Percentiles rank a stretch among this genome's conserved stretches.
Evolutionary conservation across 371 early-diverging fungal genomes (phyloP).

Genomic region (Basidiobolus meristosporus): DNA sequence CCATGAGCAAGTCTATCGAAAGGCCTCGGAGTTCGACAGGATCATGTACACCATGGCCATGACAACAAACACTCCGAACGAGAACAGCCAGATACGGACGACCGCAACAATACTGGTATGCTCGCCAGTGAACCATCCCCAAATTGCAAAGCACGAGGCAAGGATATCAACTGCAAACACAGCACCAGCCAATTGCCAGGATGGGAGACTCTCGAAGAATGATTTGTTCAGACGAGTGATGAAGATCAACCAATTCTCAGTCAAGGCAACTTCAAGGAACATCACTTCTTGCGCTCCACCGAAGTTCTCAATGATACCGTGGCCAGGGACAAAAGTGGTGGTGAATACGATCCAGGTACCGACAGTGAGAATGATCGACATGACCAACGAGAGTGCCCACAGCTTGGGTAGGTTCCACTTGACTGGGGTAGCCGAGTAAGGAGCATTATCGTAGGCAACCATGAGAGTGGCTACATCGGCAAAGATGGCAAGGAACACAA

Average conservation of each 20-base stretch:
- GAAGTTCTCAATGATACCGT: too few species aligned
- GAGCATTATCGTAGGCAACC: constrained; percentile 8
- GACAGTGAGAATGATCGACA: constrained; percentile 7
- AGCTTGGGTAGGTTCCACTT: constrained; percentile 9
- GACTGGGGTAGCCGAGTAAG: constrained; percentile 7
- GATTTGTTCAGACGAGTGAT: constrained; percentile 7
- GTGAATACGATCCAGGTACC: constrained; percentile 1
- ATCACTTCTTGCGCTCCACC: neutral
- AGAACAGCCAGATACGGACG: constrained; percentile 11
- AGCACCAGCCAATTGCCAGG: constrained; percentile 11
- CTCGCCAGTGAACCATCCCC: constrained; percentile 9
- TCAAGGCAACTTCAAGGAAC: constrained; percentile 11
- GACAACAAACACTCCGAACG: constrained; percentile 6
- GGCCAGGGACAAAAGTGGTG: too few species aligned
- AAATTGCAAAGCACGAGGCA: constrained; percentile 9
- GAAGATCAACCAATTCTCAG: constrained; percentile 14
- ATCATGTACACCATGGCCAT: too few species aligned
- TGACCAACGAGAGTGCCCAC: constrained; percentile 5
- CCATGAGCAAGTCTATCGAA: too few species aligned
- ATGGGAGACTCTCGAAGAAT: constrained; percentile 4
- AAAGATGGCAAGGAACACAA: neutral
- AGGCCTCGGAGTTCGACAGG: too few species aligned
- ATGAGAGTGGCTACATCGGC: neutral
- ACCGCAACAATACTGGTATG: constrained; percentile 10
- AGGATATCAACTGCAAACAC: constrained; percentile 11